phyloP scores from a whole-genome alignment of 2,329 filamentous ascomycete species.

The Ustulina deusta region DNA sequence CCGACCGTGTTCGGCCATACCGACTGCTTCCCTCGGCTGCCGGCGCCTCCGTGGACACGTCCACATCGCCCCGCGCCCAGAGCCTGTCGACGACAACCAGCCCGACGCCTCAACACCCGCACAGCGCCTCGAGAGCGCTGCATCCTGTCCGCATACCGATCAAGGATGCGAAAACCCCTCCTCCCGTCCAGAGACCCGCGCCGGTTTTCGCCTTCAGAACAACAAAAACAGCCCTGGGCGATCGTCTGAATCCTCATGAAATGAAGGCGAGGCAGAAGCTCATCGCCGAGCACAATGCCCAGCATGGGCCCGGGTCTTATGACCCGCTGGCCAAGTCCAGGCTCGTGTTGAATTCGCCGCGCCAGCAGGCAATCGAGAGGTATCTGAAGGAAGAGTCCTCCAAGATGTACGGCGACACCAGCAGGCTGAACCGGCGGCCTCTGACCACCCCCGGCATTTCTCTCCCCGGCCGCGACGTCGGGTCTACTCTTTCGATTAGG shows the following conservation, averaged over 20 bases:
- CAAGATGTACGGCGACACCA: not conserved
- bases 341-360: conserved; percentile 39
- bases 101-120: not conserved
- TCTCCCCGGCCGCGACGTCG: not conserved
- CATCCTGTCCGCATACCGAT: not conserved
- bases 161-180: not conserved
- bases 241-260: conserved; percentile 37
- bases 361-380: conserved; percentile 39
- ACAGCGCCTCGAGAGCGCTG: not conserved
- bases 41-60: not conserved
- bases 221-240: not conserved
- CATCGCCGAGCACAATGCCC: conserved; percentile 36
- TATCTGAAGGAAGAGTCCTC: conserved; percentile 19
- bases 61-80: not conserved
- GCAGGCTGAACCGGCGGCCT: not conserved
- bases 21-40: not conserved
- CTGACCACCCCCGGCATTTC: not conserved
- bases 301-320: conserved; percentile 16
- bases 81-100: conserved; percentile 5
- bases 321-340: conserved; percentile 29
- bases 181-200: not conserved
- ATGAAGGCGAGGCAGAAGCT: conserved; percentile 43
- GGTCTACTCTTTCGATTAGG: conserved; percentile 11
- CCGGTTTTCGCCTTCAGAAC: not conserved
- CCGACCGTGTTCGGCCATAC: not conserved